phyloP scores from a whole-genome alignment of 805 yeast species.

The Yarrowia sp. region DNA sequence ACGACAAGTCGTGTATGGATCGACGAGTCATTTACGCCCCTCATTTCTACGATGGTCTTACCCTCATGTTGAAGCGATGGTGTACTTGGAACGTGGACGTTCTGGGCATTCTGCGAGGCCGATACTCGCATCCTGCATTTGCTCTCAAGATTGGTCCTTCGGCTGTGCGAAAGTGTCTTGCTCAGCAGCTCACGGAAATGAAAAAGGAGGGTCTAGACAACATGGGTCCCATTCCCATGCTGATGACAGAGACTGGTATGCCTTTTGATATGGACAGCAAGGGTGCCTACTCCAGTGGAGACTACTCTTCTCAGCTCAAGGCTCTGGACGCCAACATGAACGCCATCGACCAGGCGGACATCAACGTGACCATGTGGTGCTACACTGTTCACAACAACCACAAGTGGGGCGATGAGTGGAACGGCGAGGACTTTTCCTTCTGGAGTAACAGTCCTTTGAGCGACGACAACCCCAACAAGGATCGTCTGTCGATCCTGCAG shows the following conservation, averaged over 20 bases:
- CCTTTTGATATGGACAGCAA: conserved; percentile 90
- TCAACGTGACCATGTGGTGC: conserved; percentile 82
- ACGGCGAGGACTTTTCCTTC: conserved; percentile 84
- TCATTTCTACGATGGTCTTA: conserved; percentile 90
- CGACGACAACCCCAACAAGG: conserved; percentile 10
- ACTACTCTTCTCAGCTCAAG: conserved; percentile 63
- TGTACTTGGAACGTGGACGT: conserved; percentile 82
- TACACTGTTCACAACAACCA: conserved; percentile 69
- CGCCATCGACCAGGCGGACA: conserved; percentile 68
- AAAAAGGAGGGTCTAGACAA: conserved; percentile 54
- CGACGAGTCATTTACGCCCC: conserved; percentile 67
- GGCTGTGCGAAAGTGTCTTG: conserved; percentile 65
- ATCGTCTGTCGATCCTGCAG: not conserved
- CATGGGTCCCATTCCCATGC: conserved; percentile 66
- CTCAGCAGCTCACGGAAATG: conserved; percentile 62
- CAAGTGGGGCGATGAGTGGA: conserved; percentile 86
- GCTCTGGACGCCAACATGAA: conserved; percentile 77
- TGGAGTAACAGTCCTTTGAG: conserved; percentile 55
- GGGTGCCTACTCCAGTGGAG: conserved; percentile 58
- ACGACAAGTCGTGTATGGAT: conserved; percentile 50
- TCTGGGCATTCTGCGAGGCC: conserved; percentile 72
- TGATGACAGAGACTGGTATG: conserved; percentile 89
- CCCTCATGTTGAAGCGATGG: conserved; percentile 87
- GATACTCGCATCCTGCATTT: conserved; percentile 69
- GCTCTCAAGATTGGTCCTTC: conserved; percentile 66